phyloP scores from a whole-genome alignment of 345 rosid genomes.

The Sisymbrium irio region DNA sequence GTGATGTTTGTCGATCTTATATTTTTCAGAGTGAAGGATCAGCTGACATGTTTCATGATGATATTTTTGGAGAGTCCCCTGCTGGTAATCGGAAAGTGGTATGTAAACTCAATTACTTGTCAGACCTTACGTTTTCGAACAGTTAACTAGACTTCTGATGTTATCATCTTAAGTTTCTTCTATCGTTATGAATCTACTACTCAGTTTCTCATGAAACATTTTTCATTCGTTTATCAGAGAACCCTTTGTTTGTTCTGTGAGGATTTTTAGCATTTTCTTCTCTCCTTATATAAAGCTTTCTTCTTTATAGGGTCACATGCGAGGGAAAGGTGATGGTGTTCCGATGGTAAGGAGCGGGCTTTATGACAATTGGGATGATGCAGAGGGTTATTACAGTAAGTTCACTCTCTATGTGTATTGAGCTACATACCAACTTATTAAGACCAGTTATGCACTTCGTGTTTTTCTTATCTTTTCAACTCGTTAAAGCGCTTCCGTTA shows the following conservation, averaged over 20 bases:
- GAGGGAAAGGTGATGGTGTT: slow-evolving; percentile 75
- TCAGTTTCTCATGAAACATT: slow-evolving; percentile 5
- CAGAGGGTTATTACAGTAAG: slow-evolving; percentile 98
- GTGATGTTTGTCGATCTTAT: slow-evolving; percentile 21
- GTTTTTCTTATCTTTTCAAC: background rate
- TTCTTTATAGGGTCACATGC: slow-evolving; percentile 35
- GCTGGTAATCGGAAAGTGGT: slow-evolving; percentile 66
- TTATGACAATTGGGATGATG: slow-evolving; percentile 99
- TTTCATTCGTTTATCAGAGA: background rate
- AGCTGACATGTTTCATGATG: slow-evolving; percentile 76
- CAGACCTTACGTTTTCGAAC: slow-evolving; percentile 1
- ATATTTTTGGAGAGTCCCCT: slow-evolving; percentile 96
- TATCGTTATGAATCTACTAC: background rate
- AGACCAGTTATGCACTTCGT: background rate
- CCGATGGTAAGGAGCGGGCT: slow-evolving; percentile 77
- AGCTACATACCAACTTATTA: background rate
- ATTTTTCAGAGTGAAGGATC: slow-evolving; percentile 82
- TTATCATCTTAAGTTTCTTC: background rate
- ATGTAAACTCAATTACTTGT: slow-evolving; percentile 21
- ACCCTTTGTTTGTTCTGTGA: slow-evolving; percentile 11
- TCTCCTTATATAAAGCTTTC: slow-evolving; percentile 1
- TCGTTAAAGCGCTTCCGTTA: background rate
- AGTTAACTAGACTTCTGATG: background rate
- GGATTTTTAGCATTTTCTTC: background rate
- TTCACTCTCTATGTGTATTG: background rate